Evolutionary conservation across 768 basidiomycete genomes (phyloP).

Genomic region (Trametes cinnabarina): DNA sequence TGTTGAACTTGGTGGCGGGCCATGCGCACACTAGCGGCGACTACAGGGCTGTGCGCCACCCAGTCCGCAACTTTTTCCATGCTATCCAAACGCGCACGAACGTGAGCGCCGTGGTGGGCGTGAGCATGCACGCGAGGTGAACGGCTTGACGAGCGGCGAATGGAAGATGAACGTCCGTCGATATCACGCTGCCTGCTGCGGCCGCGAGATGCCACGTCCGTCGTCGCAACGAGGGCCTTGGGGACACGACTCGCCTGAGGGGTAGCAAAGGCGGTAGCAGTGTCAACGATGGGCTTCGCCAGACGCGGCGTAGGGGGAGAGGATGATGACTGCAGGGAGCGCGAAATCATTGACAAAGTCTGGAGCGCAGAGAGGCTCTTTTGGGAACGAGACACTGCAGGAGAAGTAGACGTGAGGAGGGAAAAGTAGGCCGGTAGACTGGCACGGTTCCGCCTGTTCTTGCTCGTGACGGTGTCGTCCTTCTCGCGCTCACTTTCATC

Average conservation of each 20-base stretch:
- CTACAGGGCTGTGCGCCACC: slow-evolving; percentile 40
- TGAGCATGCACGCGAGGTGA: slow-evolving; percentile 19
- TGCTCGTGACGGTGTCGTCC: slow-evolving; percentile 34
- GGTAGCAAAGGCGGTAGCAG: slow-evolving; percentile 21
- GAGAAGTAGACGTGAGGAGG: slow-evolving; percentile 46
- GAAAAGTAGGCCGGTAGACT: slow-evolving; percentile 78
- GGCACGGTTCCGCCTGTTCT: slow-evolving; percentile 57
- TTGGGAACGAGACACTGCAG: slow-evolving; percentile 17
- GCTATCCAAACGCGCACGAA: slow-evolving; percentile 30
- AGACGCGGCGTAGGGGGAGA: slow-evolving; percentile 28
- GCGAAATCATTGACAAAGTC: slow-evolving; percentile 24
- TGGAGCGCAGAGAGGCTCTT: slow-evolving; percentile 20
- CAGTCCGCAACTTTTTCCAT: slow-evolving; percentile 49
- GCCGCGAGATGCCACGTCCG: slow-evolving; percentile 22
- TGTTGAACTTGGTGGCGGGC: slow-evolving; percentile 39
- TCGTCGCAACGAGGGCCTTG: slow-evolving; percentile 6
- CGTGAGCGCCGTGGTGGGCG: slow-evolving; percentile 9
- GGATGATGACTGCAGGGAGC: slow-evolving; percentile 23
- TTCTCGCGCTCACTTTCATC: slow-evolving; percentile 33
- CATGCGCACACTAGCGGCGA: slow-evolving; percentile 13
- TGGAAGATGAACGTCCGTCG: slow-evolving; percentile 25
- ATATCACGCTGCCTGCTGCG: slow-evolving; percentile 26
- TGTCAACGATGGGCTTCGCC: slow-evolving; percentile 23
- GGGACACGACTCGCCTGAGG: slow-evolving; percentile 14
- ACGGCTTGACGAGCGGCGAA: slow-evolving; percentile 25